phyloP scores from a whole-genome alignment of 495 filamentous ascomycete genomes.

The Daldinia vernicosa region DNA sequence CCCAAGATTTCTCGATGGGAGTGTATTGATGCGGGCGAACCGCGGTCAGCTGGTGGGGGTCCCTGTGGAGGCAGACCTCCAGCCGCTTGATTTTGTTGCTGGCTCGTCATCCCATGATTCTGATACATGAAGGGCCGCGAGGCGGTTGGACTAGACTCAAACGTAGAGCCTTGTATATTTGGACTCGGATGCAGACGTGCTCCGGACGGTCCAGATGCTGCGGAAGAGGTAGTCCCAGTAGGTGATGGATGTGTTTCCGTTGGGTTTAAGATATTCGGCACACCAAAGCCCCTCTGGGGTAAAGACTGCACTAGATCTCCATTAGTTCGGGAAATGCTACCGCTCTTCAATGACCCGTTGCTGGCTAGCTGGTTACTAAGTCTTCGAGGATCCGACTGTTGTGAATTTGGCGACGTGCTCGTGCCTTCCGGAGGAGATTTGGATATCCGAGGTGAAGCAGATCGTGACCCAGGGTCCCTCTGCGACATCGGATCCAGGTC shows the following conservation, averaged over 20 bases:
- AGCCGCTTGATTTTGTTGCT: slow-evolving; percentile 44
- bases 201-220: slow-evolving; percentile 28
- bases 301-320: slow-evolving; percentile 48
- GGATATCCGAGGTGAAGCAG: slow-evolving; percentile 55
- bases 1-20: slow-evolving; percentile 46
- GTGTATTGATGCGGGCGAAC: slow-evolving; percentile 53
- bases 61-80: slow-evolving; percentile 44
- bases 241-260: slow-evolving; percentile 44
- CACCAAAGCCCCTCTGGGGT: slow-evolving; percentile 55
- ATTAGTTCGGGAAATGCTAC: slow-evolving; percentile 40
- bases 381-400: slow-evolving; percentile 39
- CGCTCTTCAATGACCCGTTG: slow-evolving; percentile 35
- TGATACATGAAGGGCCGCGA: slow-evolving; percentile 44
- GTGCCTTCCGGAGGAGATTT: slow-evolving; percentile 41
- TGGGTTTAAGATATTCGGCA: slow-evolving; percentile 63
- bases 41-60: slow-evolving; percentile 46
- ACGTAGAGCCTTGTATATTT: slow-evolving; percentile 40
- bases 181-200: slow-evolving; percentile 37
- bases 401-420: slow-evolving; percentile 39
- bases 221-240: slow-evolving; percentile 36
- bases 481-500: slow-evolving; percentile 69
- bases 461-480: slow-evolving; percentile 60
- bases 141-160: slow-evolving; percentile 43
- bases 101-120: slow-evolving; percentile 42
- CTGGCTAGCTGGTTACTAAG: slow-evolving; percentile 38